phyloP scores from a whole-genome alignment of 352 stramenopile species.

The Globisporangium alternatum region DNA sequence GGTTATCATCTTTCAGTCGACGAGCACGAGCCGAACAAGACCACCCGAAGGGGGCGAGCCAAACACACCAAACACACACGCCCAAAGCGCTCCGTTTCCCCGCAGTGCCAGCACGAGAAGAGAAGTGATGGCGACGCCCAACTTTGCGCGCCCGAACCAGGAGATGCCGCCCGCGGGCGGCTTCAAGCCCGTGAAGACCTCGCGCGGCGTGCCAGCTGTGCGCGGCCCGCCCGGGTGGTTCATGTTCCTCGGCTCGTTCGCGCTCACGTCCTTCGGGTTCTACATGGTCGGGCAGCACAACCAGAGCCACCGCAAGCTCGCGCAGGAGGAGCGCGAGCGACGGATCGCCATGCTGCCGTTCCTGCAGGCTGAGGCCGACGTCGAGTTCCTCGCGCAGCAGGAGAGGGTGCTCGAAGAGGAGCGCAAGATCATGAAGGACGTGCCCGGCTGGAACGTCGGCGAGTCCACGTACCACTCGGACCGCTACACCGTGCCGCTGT shows the following conservation, averaged over 20 bases:
- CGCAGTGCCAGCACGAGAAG: background rate
- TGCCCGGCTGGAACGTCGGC: conserved; percentile 89
- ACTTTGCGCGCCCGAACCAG: conserved; percentile 72
- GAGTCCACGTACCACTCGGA: conserved; percentile 88
- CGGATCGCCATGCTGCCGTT: conserved; percentile 92
- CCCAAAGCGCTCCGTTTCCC: background rate
- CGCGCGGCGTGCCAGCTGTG: conserved; percentile 55
- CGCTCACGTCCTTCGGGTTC: conserved; percentile 69
- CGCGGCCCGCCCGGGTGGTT: conserved; percentile 78
- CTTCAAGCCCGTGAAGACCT: conserved; percentile 70
- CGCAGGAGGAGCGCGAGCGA: conserved; percentile 88
- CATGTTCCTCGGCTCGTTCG: conserved; percentile 71
- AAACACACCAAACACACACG: conserved; percentile 1
- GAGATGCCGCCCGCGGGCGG: conserved; percentile 81
- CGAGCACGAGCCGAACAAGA: conserved; percentile 3
- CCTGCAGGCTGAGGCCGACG: conserved; percentile 96
- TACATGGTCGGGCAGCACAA: conserved; percentile 82
- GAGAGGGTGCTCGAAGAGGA: conserved; percentile 89
- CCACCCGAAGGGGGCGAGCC: conserved; percentile 5
- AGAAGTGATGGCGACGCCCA: conserved; percentile 70
- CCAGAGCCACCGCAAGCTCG: conserved; percentile 58
- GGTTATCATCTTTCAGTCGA: background rate
- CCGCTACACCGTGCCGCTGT: conserved; percentile 77
- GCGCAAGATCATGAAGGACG: conserved; percentile 94
- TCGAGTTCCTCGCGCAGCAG: conserved; percentile 84